Conservation (phyloP, 2,329 filamentous ascomycete genomes). For the Fusarium sp. region DNA sequence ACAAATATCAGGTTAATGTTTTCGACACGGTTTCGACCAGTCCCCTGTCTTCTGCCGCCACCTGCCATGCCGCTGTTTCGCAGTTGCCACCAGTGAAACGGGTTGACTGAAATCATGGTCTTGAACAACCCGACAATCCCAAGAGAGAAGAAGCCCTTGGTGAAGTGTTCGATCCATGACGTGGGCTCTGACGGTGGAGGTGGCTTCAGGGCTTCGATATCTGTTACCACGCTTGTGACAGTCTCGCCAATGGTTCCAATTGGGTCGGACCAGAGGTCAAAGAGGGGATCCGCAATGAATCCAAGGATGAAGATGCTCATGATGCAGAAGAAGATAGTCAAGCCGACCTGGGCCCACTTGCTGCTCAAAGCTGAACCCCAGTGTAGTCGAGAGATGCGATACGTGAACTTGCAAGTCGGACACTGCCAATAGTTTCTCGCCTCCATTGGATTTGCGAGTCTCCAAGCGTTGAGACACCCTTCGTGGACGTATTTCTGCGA, state of each 20-base stretch:
- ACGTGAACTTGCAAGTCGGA: slow-evolving; percentile 87
- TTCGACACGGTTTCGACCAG: slow-evolving; percentile 81
- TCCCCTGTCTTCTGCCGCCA: slow-evolving; percentile 66
- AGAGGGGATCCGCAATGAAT: slow-evolving; percentile 92
- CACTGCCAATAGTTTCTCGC: slow-evolving; percentile 86
- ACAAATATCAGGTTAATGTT: slow-evolving; percentile 85
- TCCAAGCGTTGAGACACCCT: slow-evolving; percentile 86
- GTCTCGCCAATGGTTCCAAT: slow-evolving; percentile 69
- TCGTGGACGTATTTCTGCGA: slow-evolving; percentile 95
- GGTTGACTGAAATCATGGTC: slow-evolving; percentile 77
- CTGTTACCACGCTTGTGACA: slow-evolving; percentile 59
- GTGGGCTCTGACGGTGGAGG: slow-evolving; percentile 61
- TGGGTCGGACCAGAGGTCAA: slow-evolving; percentile 89
- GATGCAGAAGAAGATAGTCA: slow-evolving; percentile 80
- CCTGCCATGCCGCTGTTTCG: slow-evolving; percentile 69
- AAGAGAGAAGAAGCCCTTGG: slow-evolving; percentile 90
- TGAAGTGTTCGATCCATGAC: slow-evolving; percentile 85
- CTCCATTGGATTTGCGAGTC: slow-evolving; percentile 74
- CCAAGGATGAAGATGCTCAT: slow-evolving; percentile 83
- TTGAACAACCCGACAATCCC: slow-evolving; percentile 89
- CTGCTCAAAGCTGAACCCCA: slow-evolving; percentile 79
- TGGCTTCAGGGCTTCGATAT: slow-evolving; percentile 51
- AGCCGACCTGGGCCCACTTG: slow-evolving; percentile 71
- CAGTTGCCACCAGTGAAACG: slow-evolving; percentile 83
- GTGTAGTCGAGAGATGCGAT: slow-evolving; percentile 80